These are phyloP conservation scores for Yamagishiella unicocca DNA, from an alignment of 139 green algal genomes.

Conservation along the genomic window DNA sequence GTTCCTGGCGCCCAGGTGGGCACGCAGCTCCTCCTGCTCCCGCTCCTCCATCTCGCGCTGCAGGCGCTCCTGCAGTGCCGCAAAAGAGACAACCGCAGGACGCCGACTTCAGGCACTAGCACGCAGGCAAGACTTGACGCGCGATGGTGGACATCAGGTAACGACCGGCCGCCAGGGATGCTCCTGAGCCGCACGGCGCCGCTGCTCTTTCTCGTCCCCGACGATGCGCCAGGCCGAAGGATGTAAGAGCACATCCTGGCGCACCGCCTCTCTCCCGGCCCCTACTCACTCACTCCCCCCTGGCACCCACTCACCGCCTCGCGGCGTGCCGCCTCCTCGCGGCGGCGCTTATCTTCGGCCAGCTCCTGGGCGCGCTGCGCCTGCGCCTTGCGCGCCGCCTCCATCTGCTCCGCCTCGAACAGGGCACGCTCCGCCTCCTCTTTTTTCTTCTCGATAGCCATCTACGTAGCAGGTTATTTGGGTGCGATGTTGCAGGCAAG, in stretches of 20 bases:
- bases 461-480: conserved; percentile 48
- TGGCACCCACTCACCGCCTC: conserved; percentile 60
- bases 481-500: not conserved
- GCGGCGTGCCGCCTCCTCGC: conserved; percentile 66
- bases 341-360: conserved; percentile 72
- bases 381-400: conserved; percentile 83
- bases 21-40: conserved; percentile 70
- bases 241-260: too few relatives aligned
- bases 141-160: too few relatives aligned
- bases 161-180: too few relatives aligned
- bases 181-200: too few relatives aligned
- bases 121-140: too few relatives aligned
- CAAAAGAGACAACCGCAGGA: too few relatives aligned
- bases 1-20: conserved; percentile 73
- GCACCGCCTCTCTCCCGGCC: too few relatives aligned
- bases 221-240: too few relatives aligned
- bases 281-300: too few relatives aligned
- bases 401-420: conserved; percentile 85
- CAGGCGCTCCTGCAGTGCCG: conserved; percentile 69
- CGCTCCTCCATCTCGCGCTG: conserved; percentile 78
- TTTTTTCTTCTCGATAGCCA: conserved; percentile 96
- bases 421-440: conserved; percentile 91
- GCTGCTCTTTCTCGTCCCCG: too few relatives aligned
- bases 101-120: too few relatives aligned
- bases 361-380: conserved; percentile 74